phyloP scores from a whole-genome alignment of 495 filamentous ascomycete genomes.

The Talaromyces borbonicus region DNA sequence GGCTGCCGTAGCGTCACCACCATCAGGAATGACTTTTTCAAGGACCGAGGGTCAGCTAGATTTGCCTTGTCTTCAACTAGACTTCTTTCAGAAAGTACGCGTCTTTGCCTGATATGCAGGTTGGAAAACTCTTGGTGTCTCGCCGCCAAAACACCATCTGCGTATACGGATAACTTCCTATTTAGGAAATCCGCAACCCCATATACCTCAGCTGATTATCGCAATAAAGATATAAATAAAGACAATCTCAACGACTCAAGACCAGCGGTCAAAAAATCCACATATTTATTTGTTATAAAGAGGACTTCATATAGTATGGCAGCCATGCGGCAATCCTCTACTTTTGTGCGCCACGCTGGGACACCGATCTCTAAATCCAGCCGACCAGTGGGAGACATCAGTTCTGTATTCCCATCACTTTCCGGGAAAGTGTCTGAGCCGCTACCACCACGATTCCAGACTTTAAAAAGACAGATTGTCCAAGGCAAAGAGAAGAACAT shows the following conservation, averaged over 20 bases:
- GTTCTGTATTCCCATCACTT: slow-evolving; percentile 62
- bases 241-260: neutral
- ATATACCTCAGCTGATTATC: neutral
- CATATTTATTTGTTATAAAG: neutral
- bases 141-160: too few species aligned
- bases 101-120: too few species aligned
- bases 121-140: too few species aligned
- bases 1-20: too few species aligned
- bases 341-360: neutral
- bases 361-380: slow-evolving; percentile 2
- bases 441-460: slow-evolving; percentile 60
- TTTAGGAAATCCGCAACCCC: neutral
- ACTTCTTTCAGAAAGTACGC: too few species aligned
- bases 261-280: neutral
- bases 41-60: too few species aligned
- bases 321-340: neutral
- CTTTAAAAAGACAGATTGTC: slow-evolving; percentile 61
- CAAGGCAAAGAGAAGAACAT: slow-evolving; percentile 52
- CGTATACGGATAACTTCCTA: neutral
- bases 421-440: slow-evolving; percentile 47
- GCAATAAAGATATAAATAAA: neutral
- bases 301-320: neutral
- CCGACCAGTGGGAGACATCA: slow-evolving; percentile 50
- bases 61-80: too few species aligned
- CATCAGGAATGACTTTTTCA: too few species aligned